These are phyloP conservation scores for Fraxinus nigra DNA, from an alignment of 305 asterid species.

Conservation along the genomic window DNA sequence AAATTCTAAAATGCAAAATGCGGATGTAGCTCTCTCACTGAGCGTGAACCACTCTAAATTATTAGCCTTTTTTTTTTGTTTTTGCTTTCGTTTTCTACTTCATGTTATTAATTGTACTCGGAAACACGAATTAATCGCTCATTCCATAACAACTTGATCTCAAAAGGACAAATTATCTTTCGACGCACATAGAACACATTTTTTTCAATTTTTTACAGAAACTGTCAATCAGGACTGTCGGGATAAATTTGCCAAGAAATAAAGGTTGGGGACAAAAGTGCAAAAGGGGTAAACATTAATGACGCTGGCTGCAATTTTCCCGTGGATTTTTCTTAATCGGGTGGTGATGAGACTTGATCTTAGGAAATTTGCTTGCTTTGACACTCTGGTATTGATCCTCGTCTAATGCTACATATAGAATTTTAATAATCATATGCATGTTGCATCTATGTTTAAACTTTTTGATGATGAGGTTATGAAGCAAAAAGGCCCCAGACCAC, in stretches of 20 bases:
- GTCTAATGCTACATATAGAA: not conserved
- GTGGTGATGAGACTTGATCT: not conserved
- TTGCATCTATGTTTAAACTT: not conserved
- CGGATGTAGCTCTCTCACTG: not conserved
- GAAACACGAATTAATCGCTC: not conserved
- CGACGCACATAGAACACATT: not conserved
- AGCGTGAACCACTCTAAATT: not conserved
- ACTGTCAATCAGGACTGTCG: not conserved
- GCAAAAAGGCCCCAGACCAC: not conserved
- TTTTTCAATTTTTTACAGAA: not conserved
- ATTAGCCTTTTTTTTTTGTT: not conserved
- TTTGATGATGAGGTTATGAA: not conserved
- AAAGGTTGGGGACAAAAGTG: not conserved
- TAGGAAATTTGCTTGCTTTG: not conserved
- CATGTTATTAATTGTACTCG: not conserved
- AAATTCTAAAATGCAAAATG: not conserved
- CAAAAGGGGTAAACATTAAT: not conserved
- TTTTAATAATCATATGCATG: not conserved
- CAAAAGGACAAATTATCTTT: not conserved
- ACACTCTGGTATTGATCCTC: not conserved
- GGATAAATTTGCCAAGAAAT: not conserved
- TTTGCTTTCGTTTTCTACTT: not conserved
- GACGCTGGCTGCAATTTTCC: not conserved
- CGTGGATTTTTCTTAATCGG: not conserved
- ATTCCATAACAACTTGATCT: not conserved